phyloP scores from a whole-genome alignment of 176 grass and related monocot species.

The Phragmites australis region DNA sequence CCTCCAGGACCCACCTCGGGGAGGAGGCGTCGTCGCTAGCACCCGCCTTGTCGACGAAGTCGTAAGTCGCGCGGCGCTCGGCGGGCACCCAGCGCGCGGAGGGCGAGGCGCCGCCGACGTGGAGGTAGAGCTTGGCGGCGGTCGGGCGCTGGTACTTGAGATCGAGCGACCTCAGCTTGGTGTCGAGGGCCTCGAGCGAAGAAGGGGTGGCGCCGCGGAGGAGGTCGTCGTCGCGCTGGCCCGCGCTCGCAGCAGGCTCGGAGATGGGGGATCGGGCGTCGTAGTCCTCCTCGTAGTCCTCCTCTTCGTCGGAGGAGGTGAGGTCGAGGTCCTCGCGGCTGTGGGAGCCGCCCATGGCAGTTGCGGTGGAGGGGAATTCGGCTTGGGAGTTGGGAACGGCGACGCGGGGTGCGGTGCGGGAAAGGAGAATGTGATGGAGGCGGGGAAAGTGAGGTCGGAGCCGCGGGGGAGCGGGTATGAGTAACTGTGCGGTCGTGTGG shows the following conservation, averaged over 20 bases:
- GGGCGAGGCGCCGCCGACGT: slow-evolving; percentile 72
- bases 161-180: slow-evolving; percentile 70
- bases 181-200: slow-evolving; percentile 60
- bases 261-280: slow-evolving; percentile 27
- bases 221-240: slow-evolving; percentile 36
- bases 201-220: slow-evolving; percentile 35
- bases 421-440: not conserved
- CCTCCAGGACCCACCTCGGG: slow-evolving; percentile 59
- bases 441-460: slow-evolving; percentile 23
- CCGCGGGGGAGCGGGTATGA: not conserved
- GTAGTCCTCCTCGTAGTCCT: slow-evolving; percentile 68
- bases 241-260: not conserved
- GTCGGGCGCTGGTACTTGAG: slow-evolving; percentile 58
- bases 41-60: slow-evolving; percentile 50
- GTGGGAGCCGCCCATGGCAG: slow-evolving; percentile 80
- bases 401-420: not conserved
- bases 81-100: slow-evolving; percentile 71
- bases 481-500: not conserved
- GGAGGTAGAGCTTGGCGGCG: slow-evolving; percentile 73
- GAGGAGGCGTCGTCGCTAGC: slow-evolving; percentile 5
- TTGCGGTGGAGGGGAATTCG: slow-evolving; percentile 23
- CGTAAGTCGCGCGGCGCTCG: slow-evolving; percentile 58
- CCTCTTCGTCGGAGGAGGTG: slow-evolving; percentile 59
- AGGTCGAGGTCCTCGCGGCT: slow-evolving; percentile 87
- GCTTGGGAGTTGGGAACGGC: not conserved